Base-by-base conservation (phyloP, 768 basidiomycete species). In the Nevesoporus exiguus region DNA sequence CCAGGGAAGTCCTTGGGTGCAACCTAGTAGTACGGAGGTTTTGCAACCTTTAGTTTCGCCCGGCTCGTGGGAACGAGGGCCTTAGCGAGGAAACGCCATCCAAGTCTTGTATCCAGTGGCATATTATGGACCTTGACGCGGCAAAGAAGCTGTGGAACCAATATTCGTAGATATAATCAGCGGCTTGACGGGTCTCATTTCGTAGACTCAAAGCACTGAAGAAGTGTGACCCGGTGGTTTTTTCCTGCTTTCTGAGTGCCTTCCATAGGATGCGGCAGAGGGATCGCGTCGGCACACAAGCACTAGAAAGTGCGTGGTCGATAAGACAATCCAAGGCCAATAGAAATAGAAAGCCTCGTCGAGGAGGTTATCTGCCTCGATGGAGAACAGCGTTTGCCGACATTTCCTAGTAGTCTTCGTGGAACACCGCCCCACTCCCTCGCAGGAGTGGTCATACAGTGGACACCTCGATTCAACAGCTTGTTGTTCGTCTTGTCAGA, bases 1-100 rank as follows among this genome's bases (percentile, higher is more conserved):
- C 47, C 19, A n/a, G 46, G 34, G 24, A 48, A 48, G 3, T 10
- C 5, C 17, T 36, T 34, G 4, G 36, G 47, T 19, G 47, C 34
- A n/a, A 48, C 11, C 47, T 36, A 37, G 17, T 48, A 39, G 47
- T 27, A 37, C n/a, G 47, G 47, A 37, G 47, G 36, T 2, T 14
- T 14, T 15, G 2, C 34, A 25, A 33, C 21, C 22, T 34, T n/a
- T n/a, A n/a, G n/a, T n/a, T n/a, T 29, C 27, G 27, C 11, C 43
- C 43, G 13, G 43, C 15, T 19, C 3, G 43, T 29, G 46, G 15
- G 11, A 17, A 21, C 15, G 22, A 47, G 27, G 19, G 17, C 10
- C 7, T 11, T 34, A 47, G 21, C 31, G 7, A 33, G 21, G 46
- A 14, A 17, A n/a, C 5, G 33, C 25, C 34, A 25, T 11, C 1